Conservation (phyloP, 2,329 filamentous ascomycete genomes). For the Beauveria australis region DNA sequence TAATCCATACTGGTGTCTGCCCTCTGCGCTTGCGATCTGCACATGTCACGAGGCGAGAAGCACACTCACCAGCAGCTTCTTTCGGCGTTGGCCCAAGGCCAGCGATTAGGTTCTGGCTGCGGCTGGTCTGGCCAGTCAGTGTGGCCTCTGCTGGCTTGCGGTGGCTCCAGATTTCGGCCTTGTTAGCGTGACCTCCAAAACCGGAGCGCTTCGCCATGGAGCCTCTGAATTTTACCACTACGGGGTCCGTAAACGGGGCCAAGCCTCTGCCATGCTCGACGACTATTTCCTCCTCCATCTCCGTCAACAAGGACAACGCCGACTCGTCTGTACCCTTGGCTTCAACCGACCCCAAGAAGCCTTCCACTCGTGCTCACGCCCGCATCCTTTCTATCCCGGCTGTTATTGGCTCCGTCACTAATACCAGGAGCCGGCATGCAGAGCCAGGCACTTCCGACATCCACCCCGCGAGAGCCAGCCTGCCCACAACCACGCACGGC, state of each 20-base stretch:
- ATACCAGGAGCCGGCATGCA: conserved; percentile 49
- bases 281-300: not conserved
- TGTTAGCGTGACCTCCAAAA: conserved; percentile 8
- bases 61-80: not conserved
- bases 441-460: conserved; percentile 51
- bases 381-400: conserved; percentile 40
- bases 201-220: conserved; percentile 15
- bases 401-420: conserved; percentile 23
- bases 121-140: conserved; percentile 7
- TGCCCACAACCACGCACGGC: conserved; percentile 42
- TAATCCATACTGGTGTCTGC: not conserved
- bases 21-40: not conserved
- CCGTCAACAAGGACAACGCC: not conserved
- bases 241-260: conserved; percentile 18
- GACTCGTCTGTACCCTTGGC: not conserved
- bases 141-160: conserved; percentile 2
- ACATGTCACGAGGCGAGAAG: conserved; percentile 2
- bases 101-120: not conserved
- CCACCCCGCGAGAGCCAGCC: conserved; percentile 50
- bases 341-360: not conserved
- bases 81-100: not conserved
- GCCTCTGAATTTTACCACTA: conserved; percentile 18
- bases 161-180: conserved; percentile 8
- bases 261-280: conserved; percentile 11
- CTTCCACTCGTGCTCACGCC: conserved; percentile 15